phyloP scores from a whole-genome alignment of 805 yeast species.

The Saccharomyces mikatae region DNA sequence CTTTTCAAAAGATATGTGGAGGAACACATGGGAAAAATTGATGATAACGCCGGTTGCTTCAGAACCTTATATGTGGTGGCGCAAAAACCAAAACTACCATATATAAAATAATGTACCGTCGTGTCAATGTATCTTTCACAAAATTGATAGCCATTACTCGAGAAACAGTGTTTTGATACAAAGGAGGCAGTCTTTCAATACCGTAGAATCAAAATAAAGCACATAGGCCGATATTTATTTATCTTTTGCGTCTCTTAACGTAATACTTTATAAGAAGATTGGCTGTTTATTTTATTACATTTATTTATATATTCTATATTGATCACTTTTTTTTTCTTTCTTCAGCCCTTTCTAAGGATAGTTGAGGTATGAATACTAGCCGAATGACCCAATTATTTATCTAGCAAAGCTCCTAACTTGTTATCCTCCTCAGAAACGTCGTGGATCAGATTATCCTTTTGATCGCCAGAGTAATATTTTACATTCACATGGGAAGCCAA shows the following conservation, averaged over 20 bases:
- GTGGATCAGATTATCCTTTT: conserved; percentile 34
- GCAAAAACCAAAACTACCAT: conserved; percentile 19
- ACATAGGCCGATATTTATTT: neutral
- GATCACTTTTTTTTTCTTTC: conserved; percentile 6
- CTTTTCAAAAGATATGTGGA: conserved; percentile 19
- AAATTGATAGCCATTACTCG: neutral
- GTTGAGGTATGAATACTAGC: conserved; percentile 6
- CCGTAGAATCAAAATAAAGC: neutral
- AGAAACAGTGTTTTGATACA: neutral
- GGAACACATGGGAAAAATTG: conserved; percentile 24
- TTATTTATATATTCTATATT: neutral
- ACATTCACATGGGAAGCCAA: conserved; percentile 31
- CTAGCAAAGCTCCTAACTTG: conserved; percentile 30
- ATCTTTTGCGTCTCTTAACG: neutral
- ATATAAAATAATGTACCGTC: neutral
- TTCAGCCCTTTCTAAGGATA: conserved; percentile 3
- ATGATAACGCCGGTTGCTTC: conserved; percentile 22
- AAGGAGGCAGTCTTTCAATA: neutral
- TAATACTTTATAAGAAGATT: neutral
- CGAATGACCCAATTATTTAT: conserved; percentile 26
- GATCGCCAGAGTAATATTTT: conserved; percentile 40
- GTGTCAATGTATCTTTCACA: neutral
- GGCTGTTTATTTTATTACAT: neutral
- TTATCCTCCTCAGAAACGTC: conserved; percentile 38
- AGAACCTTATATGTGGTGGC: conserved; percentile 22